These are phyloP conservation scores for Teunomyces funiuensis DNA, from an alignment of 805 yeast species.

Conservation along the genomic window DNA sequence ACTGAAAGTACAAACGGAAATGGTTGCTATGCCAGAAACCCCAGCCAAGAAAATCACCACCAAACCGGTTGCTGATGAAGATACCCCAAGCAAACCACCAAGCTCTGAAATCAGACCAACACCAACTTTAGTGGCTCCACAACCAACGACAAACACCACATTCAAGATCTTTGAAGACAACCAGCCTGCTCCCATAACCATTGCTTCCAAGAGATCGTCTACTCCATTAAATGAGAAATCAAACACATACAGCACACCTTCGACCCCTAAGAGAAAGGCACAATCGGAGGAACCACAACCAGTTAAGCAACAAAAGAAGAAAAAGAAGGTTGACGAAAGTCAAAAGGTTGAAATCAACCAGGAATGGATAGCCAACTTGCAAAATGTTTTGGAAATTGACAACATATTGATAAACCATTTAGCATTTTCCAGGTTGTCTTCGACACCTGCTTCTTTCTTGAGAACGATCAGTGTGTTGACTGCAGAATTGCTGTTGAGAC, in stretches of 20 bases:
- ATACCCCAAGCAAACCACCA: constrained; percentile 9
- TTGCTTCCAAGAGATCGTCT: constrained; percentile 11
- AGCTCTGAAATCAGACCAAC: neutral
- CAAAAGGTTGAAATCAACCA: constrained; percentile 29
- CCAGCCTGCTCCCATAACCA: constrained; percentile 12
- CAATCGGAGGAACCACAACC: constrained; percentile 43
- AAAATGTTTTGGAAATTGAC: constrained; percentile 51
- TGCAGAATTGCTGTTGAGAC: constrained; percentile 43
- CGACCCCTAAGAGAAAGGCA: constrained; percentile 26
- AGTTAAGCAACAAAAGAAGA: constrained; percentile 17
- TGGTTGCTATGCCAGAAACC: constrained; percentile 6
- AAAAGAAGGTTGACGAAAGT: constrained; percentile 26
- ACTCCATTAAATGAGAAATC: constrained; percentile 30
- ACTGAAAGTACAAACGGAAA: constrained; percentile 1
- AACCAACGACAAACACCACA: neutral
- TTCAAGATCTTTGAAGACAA: constrained; percentile 16
- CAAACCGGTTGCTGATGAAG: constrained; percentile 5
- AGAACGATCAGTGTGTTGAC: constrained; percentile 60
- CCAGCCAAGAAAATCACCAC: constrained; percentile 5
- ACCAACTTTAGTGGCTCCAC: neutral
- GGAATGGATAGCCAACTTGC: constrained; percentile 22
- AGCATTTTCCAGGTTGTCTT: constrained; percentile 85
- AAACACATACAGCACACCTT: constrained; percentile 17
- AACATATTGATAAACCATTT: constrained; percentile 77
- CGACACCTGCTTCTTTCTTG: constrained; percentile 79